phyloP scores from a whole-genome alignment of 208 protist genomes.

The Wallacemonas sp. region DNA sequence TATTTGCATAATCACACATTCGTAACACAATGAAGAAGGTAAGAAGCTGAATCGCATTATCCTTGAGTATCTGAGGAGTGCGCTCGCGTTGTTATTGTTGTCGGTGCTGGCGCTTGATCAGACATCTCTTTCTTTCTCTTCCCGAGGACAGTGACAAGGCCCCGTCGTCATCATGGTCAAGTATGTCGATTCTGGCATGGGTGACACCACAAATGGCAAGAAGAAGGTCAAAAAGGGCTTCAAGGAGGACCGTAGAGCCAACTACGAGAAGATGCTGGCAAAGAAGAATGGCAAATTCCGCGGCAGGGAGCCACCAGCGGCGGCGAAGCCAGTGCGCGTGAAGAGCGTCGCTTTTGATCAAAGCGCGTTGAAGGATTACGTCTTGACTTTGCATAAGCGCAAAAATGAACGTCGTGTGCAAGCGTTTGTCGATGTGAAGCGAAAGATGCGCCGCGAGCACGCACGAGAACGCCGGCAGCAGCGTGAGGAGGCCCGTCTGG shows the following conservation, averaged over 20 bases:
- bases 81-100: neutral
- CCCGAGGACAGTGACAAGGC: neutral
- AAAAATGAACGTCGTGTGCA: constrained; percentile 88
- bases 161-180: constrained; percentile 32
- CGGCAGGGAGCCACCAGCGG: constrained; percentile 33
- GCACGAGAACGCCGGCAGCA: constrained; percentile 70
- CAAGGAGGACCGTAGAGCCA: constrained; percentile 82
- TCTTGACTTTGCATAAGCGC: constrained; percentile 80
- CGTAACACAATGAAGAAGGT: too few species aligned
- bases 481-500: constrained; percentile 79
- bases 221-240: constrained; percentile 87
- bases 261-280: constrained; percentile 56
- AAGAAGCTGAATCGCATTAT: too few species aligned
- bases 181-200: constrained; percentile 44
- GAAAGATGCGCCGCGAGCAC: constrained; percentile 65
- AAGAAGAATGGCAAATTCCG: constrained; percentile 45
- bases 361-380: constrained; percentile 53
- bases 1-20: too few species aligned
- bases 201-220: constrained; percentile 29
- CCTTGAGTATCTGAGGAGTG: neutral
- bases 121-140: neutral
- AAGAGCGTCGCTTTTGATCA: constrained; percentile 76
- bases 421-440: constrained; percentile 81
- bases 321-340: constrained; percentile 23
- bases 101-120: neutral